These are phyloP conservation scores for Colletotrichum limetticola DNA, from an alignment of 2,329 filamentous ascomycete species.

Conservation along the genomic window DNA sequence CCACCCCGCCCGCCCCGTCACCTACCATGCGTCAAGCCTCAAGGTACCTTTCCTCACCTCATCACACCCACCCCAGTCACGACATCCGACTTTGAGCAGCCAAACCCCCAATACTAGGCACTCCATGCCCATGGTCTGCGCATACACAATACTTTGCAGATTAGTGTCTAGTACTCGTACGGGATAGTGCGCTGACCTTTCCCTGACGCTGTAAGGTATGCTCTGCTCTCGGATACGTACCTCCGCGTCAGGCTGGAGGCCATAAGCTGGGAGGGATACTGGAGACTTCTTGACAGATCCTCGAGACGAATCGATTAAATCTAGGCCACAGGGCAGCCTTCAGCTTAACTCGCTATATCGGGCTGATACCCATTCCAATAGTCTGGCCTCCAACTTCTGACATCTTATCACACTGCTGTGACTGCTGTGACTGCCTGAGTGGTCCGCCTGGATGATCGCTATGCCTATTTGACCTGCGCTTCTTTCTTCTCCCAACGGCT, in stretches of 20 bases:
- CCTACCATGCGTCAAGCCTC: neutral
- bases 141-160: neutral
- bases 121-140: neutral
- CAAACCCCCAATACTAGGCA: neutral
- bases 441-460: neutral
- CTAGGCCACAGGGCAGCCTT: neutral
- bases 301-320: conserved; percentile 7
- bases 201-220: neutral
- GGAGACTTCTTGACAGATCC: neutral
- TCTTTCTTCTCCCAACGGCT: neutral
- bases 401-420: neutral
- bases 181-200: neutral
- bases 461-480: neutral
- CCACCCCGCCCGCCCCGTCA: neutral
- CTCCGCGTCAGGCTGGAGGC: neutral
- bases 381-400: neutral
- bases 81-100: neutral
- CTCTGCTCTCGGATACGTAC: neutral
- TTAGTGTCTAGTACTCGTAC: neutral
- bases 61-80: neutral
- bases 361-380: neutral
- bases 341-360: neutral
- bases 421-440: neutral
- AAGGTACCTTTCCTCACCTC: neutral
- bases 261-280: neutral